Percentiles rank a stretch among this genome's conserved stretches.
These are phyloP conservation scores for Daldinia sp. DNA, from an alignment of 2,329 filamentous ascomycete genomes.

Conservation along the genomic window DNA sequence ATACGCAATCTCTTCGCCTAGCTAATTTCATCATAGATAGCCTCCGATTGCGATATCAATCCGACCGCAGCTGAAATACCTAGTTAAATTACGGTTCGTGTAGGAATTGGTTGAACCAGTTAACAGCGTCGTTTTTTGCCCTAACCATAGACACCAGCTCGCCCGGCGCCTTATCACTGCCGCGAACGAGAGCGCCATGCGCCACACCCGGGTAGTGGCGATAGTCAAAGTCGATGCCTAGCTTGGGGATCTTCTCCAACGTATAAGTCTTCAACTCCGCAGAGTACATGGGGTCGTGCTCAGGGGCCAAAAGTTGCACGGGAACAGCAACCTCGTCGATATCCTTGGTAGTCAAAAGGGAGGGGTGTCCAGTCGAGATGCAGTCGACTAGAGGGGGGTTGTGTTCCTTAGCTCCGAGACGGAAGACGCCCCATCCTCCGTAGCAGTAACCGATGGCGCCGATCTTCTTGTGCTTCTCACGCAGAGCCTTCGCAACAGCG, in stretches of 20 bases:
- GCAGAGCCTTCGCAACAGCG: conserved; percentile 47
- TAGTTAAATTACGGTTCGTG: conserved; percentile 5
- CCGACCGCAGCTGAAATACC: neutral
- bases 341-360: conserved; percentile 51
- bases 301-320: conserved; percentile 51
- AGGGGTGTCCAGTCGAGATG: conserved; percentile 54
- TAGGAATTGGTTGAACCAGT: conserved; percentile 52
- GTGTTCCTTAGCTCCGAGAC: conserved; percentile 48
- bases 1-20: neutral
- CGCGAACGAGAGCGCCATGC: conserved; percentile 57
- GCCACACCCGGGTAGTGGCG: conserved; percentile 58
- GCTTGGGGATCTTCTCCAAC: conserved; percentile 50
- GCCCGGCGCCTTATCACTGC: conserved; percentile 48
- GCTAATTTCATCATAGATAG: neutral
- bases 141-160: conserved; percentile 56
- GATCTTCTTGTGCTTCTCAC: conserved; percentile 47
- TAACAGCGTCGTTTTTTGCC: conserved; percentile 57
- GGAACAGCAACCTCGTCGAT: conserved; percentile 55
- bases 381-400: conserved; percentile 52
- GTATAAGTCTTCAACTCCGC: conserved; percentile 56
- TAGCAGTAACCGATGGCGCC: conserved; percentile 57
- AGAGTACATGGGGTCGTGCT: conserved; percentile 54
- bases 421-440: conserved; percentile 57
- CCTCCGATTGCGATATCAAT: neutral
- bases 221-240: conserved; percentile 57